phyloP scores from a whole-genome alignment of 2,329 filamentous ascomycete species.

The Clonostachys byssicola region DNA sequence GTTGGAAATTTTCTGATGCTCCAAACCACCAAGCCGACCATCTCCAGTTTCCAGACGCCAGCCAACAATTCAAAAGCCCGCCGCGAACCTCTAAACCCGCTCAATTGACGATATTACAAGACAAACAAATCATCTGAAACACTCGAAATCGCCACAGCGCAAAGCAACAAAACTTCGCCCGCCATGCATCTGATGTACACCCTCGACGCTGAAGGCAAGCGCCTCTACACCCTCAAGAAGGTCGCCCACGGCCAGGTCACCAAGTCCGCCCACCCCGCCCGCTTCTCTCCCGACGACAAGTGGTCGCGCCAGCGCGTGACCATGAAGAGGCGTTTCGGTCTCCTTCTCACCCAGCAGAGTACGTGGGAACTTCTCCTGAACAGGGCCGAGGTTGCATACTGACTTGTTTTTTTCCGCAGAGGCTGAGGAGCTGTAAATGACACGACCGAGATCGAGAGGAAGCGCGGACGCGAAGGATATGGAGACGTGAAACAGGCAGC shows the following conservation, averaged over 20 bases:
- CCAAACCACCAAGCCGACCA: not conserved
- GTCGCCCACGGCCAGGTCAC: constrained; percentile 78
- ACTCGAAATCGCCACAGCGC: not conserved
- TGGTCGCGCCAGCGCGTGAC: constrained; percentile 95
- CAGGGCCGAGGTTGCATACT: not conserved
- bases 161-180: constrained; percentile 4
- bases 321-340: constrained; percentile 86
- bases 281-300: constrained; percentile 98
- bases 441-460: too few relatives aligned
- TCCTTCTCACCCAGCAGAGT: constrained; percentile 79
- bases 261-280: constrained; percentile 91
- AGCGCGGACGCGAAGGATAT: too few relatives aligned
- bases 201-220: constrained; percentile 75
- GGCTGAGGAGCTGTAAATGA: too few relatives aligned
- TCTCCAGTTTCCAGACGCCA: not conserved
- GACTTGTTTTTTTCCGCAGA: too few relatives aligned
- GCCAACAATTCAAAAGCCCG: too few relatives aligned
- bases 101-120: not conserved
- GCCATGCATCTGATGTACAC: constrained; percentile 75
- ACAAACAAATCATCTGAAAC: not conserved
- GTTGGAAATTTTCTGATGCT: not conserved
- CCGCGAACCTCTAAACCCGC: too few relatives aligned
- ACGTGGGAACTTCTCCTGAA: constrained; percentile 15
- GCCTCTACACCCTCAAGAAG: constrained; percentile 94
- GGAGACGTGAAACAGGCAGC: too few relatives aligned